Percentiles rank a stretch among this genome's conserved stretches.
Evolutionary conservation across 179 eudicot genomes (phyloP).

Genomic region (Drosera spatulata): DNA sequence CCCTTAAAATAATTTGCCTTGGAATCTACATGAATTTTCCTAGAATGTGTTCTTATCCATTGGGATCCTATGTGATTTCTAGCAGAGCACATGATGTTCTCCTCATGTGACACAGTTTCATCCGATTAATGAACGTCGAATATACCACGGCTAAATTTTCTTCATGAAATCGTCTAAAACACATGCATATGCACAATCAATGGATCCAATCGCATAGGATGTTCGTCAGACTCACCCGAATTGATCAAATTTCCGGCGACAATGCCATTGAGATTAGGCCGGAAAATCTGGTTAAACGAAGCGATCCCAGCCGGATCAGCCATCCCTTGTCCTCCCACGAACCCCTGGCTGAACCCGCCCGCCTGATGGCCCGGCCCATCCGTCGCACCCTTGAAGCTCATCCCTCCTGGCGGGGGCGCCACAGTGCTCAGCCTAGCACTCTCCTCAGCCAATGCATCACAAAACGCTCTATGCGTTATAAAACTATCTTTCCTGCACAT

Average conservation of each 20-base stretch:
- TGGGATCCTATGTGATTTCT: no score
- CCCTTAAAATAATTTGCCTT: no score
- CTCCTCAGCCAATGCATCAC: constrained; percentile 83
- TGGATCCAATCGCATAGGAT: neutral
- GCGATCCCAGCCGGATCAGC: constrained; percentile 22
- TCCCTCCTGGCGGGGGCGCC: constrained; percentile 24
- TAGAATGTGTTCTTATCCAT: no score
- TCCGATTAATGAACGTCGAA: no score
- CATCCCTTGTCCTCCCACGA: constrained; percentile 14
- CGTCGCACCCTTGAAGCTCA: constrained; percentile 31
- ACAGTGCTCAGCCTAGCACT: constrained; percentile 37
- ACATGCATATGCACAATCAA: neutral
- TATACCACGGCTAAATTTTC: no score
- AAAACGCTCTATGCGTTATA: constrained; percentile 87
- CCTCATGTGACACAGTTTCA: no score
- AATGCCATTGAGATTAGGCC: constrained; percentile 24
- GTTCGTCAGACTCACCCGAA: neutral
- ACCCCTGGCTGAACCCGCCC: constrained; percentile 17
- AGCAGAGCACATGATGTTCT: no score
- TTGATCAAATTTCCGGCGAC: constrained; percentile 8
- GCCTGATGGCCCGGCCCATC: constrained; percentile 12
- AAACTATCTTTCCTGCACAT: constrained; percentile 71
- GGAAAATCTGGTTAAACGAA: constrained; percentile 25
- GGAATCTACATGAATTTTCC: no score
- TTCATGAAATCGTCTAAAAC: constrained; percentile 18